Evolutionary conservation across 2,329 filamentous ascomycete genomes (phyloP).

Genomic region (Trichoderma sp.): DNA sequence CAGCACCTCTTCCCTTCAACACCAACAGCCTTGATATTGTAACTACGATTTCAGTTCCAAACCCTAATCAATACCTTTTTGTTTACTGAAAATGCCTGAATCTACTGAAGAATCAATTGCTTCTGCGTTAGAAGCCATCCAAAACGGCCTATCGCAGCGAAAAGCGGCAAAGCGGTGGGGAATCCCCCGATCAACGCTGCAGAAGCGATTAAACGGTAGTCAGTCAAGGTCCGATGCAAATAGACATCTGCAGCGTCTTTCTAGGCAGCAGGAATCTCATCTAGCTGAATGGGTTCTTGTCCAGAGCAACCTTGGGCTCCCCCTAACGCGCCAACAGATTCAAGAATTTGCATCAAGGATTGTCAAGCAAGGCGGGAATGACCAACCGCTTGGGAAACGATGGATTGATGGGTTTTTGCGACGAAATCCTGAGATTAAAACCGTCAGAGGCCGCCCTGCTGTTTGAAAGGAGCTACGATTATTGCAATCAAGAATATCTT

Average conservation of each 20-base stretch:
- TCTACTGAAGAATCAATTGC: background rate
- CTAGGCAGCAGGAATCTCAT: constrained; percentile 21
- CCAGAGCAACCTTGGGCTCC: background rate
- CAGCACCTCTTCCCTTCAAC: background rate
- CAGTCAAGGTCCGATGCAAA: background rate
- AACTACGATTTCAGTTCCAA: background rate
- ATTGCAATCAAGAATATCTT: no score
- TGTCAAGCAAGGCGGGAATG: constrained; percentile 19
- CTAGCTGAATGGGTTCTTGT: constrained; percentile 24
- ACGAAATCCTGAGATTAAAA: background rate
- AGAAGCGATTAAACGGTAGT: background rate
- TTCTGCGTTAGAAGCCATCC: background rate
- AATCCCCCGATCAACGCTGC: constrained; percentile 11
- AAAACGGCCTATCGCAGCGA: background rate
- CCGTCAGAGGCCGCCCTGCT: background rate
- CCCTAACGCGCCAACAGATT: constrained; percentile 24
- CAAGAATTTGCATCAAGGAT: constrained; percentile 9
- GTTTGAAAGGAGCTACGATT: background rate
- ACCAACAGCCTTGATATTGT: background rate
- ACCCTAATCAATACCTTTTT: background rate
- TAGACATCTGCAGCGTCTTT: constrained; percentile 23
- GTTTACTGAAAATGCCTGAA: background rate
- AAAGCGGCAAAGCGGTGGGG: constrained; percentile 19
- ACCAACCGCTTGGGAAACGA: constrained; percentile 22
- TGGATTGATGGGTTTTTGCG: background rate